A percentile compares a stretch with the other conserved stretches of the same genome.
Evolutionary conservation across 345 rosid species (phyloP).

Genomic region (Lumnitzera littorea): DNA sequence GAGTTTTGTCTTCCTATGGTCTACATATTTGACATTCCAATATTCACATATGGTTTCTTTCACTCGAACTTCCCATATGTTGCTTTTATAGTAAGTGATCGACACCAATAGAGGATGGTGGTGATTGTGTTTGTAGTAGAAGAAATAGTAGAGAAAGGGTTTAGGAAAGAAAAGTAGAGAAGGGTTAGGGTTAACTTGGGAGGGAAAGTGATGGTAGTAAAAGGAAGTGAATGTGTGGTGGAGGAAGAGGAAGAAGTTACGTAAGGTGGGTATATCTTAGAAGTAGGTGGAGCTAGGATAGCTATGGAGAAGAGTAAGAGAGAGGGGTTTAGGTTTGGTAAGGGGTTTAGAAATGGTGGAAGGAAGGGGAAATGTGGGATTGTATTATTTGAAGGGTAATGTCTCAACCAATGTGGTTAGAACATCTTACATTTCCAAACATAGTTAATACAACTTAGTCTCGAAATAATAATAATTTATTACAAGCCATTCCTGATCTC

Average conservation of each 20-base stretch:
- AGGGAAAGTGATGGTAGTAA: neutral
- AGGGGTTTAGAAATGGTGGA: neutral
- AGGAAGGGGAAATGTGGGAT: neutral
- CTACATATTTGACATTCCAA: slow-evolving; percentile 79
- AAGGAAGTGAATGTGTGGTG: neutral
- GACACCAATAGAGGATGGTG: slow-evolving; percentile 19
- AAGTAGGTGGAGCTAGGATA: slow-evolving; percentile 8
- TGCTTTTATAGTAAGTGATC: slow-evolving; percentile 62
- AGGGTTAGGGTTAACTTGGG: slow-evolving; percentile 15
- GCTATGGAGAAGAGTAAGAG: slow-evolving; percentile 3
- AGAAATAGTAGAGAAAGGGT: slow-evolving; percentile 32
- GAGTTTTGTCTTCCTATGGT: too few relatives aligned
- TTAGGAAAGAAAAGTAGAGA: slow-evolving; percentile 62
- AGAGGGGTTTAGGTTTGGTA: neutral
- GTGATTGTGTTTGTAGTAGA: slow-evolving; percentile 14
- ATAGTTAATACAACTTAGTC: too few relatives aligned
- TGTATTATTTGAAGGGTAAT: too few relatives aligned
- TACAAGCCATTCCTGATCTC: too few relatives aligned
- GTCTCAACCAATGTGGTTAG: too few relatives aligned
- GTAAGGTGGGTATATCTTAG: slow-evolving; percentile 7
- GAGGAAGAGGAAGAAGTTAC: neutral
- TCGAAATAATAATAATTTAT: too few relatives aligned
- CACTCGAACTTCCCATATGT: slow-evolving; percentile 95
- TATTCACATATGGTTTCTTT: slow-evolving; percentile 91
- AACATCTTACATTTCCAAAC: too few relatives aligned